These are phyloP conservation scores for Pilatotrama ljubarskyi DNA, from an alignment of 768 basidiomycete species.

Conservation along the genomic window DNA sequence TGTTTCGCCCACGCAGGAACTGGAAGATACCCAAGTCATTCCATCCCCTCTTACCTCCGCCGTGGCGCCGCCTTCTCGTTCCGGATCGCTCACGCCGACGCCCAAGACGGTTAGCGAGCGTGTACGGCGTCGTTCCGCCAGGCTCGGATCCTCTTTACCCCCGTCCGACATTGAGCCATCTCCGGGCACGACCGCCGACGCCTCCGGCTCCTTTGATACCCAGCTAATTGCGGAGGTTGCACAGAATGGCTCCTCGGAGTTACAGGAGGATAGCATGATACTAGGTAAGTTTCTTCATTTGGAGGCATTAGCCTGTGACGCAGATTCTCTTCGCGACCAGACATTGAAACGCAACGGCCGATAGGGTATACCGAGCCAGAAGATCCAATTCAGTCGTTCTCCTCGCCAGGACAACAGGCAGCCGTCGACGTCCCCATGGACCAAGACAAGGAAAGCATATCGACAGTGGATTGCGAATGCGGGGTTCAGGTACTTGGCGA, in stretches of 20 bases:
- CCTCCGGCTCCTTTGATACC: slow-evolving; percentile 36
- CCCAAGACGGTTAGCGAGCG: neutral
- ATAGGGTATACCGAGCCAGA: slow-evolving; percentile 4
- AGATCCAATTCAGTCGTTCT: slow-evolving; percentile 43
- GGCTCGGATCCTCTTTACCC: slow-evolving; percentile 18
- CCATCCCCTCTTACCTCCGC: slow-evolving; percentile 21
- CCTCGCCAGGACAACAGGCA: slow-evolving; percentile 10
- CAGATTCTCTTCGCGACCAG: slow-evolving; percentile 21
- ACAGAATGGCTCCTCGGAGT: slow-evolving; percentile 16
- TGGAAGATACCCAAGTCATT: slow-evolving; percentile 38
- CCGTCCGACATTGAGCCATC: slow-evolving; percentile 27
- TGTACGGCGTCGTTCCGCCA: neutral
- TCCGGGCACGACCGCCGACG: neutral
- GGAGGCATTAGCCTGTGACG: neutral
- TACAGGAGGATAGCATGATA: slow-evolving; percentile 45
- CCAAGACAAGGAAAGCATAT: slow-evolving; percentile 22
- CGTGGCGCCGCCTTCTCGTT: slow-evolving; percentile 6
- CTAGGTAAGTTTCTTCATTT: slow-evolving; percentile 37
- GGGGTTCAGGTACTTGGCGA: slow-evolving; percentile 49
- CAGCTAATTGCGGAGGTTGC: slow-evolving; percentile 39
- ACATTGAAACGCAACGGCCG: slow-evolving; percentile 34
- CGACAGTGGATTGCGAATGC: slow-evolving; percentile 68
- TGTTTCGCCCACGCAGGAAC: slow-evolving; percentile 53
- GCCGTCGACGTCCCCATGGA: slow-evolving; percentile 8
- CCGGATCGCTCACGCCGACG: slow-evolving; percentile 13